Conservation (phyloP, 2,329 filamentous ascomycete genomes). For the Neophaeococcomyces aloes region DNA sequence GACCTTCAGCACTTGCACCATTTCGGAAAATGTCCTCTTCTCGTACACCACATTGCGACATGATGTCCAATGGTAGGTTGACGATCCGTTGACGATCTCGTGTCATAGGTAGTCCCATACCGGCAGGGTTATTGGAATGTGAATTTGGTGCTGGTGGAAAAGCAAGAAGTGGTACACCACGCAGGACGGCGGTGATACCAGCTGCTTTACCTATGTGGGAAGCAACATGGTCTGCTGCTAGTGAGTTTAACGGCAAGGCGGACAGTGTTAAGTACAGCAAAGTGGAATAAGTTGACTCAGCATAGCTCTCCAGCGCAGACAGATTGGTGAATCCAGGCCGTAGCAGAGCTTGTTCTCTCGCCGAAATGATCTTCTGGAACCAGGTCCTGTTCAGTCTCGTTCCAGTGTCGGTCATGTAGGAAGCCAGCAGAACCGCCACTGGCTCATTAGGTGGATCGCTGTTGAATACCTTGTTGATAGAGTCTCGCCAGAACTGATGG, state of each 20-base stretch:
- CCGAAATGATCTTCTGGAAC: slow-evolving; percentile 66
- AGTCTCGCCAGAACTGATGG: slow-evolving; percentile 90
- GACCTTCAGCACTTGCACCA: slow-evolving; percentile 64
- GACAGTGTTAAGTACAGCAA: slow-evolving; percentile 81
- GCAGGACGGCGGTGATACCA: slow-evolving; percentile 75
- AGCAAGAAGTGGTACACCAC: slow-evolving; percentile 79
- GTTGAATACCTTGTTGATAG: slow-evolving; percentile 65
- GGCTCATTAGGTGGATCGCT: slow-evolving; percentile 79
- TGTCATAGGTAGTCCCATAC: slow-evolving; percentile 29
- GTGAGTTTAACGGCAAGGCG: slow-evolving; percentile 63
- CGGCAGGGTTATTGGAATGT: slow-evolving; percentile 39
- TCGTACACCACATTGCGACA: slow-evolving; percentile 67
- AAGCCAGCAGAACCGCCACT: slow-evolving; percentile 71
- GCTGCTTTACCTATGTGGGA: slow-evolving; percentile 91
- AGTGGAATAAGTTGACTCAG: slow-evolving; percentile 89
- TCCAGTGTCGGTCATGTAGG: slow-evolving; percentile 50
- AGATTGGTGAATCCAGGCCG: slow-evolving; percentile 72
- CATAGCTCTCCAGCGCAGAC: slow-evolving; percentile 69
- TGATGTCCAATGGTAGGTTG: slow-evolving; percentile 76
- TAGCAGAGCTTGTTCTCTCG: slow-evolving; percentile 70
- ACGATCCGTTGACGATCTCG: slow-evolving; percentile 51
- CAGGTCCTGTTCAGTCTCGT: slow-evolving; percentile 55
- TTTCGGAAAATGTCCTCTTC: slow-evolving; percentile 84
- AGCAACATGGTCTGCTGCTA: slow-evolving; percentile 83
- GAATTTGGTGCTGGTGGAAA: slow-evolving; percentile 56